Evolutionary conservation across 164 flowering plant species (phyloP), one percentile per base, ranked within the genome.

Genomic region (Vitis riparia): DNA sequence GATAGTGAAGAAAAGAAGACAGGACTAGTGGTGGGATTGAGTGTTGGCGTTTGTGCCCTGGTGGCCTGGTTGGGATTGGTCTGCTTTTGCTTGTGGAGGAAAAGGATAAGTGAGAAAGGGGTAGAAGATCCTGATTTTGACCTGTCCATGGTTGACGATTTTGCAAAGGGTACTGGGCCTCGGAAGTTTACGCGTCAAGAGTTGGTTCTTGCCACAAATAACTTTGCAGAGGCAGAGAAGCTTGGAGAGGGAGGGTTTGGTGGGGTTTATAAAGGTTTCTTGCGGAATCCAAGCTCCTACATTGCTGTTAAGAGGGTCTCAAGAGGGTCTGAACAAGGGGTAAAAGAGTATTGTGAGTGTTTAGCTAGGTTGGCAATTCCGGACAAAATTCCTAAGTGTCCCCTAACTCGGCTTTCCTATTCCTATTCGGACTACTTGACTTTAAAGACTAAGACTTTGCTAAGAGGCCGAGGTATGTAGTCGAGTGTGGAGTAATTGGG

Each of bases 231-330:
- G 9, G 65, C 6, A 9, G 7, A 17, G 12, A 4, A 10, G 50
- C 50, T 62, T 12, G 65, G 65, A n/a, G 50, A 37, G 65, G 65
- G 15, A 51, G 65, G 65, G 50, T 62, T 62, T 15, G 65, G 65
- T 4, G 16, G n/a, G 8, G 65, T 37, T 12, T 62, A 62, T 14
- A n/a, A 37, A 62, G 65, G 65, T 4, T 62, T 5, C 17, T 15
- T 78, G 15, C 32, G 13, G 11, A 70, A 74, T 27, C 17, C 37
- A 9, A 47, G 71, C 37, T 30, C 15, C 13, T 8, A n/a, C 17
- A 68, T 77, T 9, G 80, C 80, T 2, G 75, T 77, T 2, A 77
- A 77, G 69, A 74, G 62, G 57, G 48, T 77, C 5, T 66, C 77
- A 3, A 66, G 66, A n/a, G 72, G 70, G 8, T 73, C 80, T 6